These are phyloP conservation scores for Botrytis elliptica DNA, from an alignment of 2,329 filamentous ascomycete genomes.

Conservation along the genomic window DNA sequence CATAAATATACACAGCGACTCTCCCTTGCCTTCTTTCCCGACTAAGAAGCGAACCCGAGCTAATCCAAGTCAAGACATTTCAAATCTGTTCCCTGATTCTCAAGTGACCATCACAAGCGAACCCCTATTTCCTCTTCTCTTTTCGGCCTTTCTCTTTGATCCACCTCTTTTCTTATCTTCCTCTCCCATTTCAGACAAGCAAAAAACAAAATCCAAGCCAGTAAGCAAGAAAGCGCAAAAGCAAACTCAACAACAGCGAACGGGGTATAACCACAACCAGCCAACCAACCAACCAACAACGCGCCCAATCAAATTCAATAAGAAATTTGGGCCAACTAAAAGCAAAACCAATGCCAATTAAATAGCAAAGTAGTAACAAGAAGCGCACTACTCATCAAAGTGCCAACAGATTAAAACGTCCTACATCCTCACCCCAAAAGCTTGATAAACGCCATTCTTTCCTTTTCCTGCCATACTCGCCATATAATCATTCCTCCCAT, in stretches of 20 bases:
- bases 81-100: neutral
- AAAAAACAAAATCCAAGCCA: neutral
- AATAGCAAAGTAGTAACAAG: neutral
- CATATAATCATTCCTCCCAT: neutral
- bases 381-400: neutral
- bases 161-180: neutral
- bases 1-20: neutral
- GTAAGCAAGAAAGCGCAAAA: neutral
- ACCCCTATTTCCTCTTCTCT: neutral
- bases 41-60: neutral
- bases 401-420: neutral
- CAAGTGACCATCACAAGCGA: neutral
- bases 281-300: neutral
- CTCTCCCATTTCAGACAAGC: neutral
- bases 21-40: neutral
- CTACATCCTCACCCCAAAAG: neutral
- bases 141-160: neutral
- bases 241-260: slow-evolving; percentile 1
- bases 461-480: neutral
- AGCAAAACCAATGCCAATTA: neutral
- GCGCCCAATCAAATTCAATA: neutral
- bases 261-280: slow-evolving; percentile 10
- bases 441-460: neutral
- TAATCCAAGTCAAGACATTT: neutral
- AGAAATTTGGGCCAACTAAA: neutral